Conservation (phyloP, 495 filamentous ascomycete species). For the Daldinia bambusicola region DNA sequence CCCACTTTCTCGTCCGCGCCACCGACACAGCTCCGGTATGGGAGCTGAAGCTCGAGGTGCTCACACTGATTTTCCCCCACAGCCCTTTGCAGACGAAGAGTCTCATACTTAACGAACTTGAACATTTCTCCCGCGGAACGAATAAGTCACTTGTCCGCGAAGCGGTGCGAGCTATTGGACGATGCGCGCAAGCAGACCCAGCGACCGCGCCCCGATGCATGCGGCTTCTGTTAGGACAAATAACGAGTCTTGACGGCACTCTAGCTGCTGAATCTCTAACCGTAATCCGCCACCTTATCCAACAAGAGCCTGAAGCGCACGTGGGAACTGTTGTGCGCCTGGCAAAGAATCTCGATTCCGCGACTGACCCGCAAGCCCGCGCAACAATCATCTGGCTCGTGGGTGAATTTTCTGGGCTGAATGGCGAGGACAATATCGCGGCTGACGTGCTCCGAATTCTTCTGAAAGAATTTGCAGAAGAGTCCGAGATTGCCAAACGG, state of each 20-base stretch:
- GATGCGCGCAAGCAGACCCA: conserved; percentile 84
- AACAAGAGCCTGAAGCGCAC: conserved; percentile 84
- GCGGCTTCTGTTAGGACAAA: conserved; percentile 80
- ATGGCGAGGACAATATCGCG: conserved; percentile 85
- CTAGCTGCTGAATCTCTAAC: conserved; percentile 91
- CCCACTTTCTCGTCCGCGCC: conserved; percentile 85
- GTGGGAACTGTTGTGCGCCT: conserved; percentile 81
- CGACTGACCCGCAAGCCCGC: conserved; percentile 83
- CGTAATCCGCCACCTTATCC: conserved; percentile 93
- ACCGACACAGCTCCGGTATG: conserved; percentile 86
- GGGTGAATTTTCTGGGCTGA: conserved; percentile 86
- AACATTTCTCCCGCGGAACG: conserved; percentile 84
- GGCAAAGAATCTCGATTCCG: conserved; percentile 89
- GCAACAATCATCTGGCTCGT: conserved; percentile 98
- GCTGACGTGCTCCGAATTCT: conserved; percentile 93
- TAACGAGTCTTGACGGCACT: conserved; percentile 83
- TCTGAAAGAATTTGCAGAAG: conserved; percentile 82
- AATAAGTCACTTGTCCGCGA: conserved; percentile 84
- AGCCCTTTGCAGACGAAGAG: conserved; percentile 78
- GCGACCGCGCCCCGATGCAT: conserved; percentile 79
- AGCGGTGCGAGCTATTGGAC: conserved; percentile 89
- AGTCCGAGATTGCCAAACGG: conserved; percentile 84
- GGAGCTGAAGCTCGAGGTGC: conserved; percentile 88
- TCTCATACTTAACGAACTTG: conserved; percentile 88
- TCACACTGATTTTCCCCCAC: conserved; percentile 89